Evolutionary conservation across 768 basidiomycete genomes (phyloP).

Genomic region (Mycena vulgaris): DNA sequence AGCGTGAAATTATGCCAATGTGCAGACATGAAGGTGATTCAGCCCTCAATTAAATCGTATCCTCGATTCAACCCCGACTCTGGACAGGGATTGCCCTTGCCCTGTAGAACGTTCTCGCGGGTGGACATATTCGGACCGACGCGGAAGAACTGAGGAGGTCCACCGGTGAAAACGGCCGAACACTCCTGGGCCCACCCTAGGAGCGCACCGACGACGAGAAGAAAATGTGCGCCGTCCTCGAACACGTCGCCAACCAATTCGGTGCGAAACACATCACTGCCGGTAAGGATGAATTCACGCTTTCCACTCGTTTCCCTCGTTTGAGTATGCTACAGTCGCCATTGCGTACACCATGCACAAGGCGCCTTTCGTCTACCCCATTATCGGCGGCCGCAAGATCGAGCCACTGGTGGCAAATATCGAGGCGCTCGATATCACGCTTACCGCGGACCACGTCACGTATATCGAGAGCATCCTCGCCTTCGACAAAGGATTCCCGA

Average conservation of each 20-base stretch:
- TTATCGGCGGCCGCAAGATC: no score
- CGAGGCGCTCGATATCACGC: conserved; percentile 56
- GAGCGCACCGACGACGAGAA: conserved; percentile 53
- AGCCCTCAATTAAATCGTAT: not conserved
- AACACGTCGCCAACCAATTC: conserved; percentile 57
- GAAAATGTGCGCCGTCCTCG: conserved; percentile 51
- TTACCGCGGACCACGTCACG: conserved; percentile 53
- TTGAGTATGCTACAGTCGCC: not conserved
- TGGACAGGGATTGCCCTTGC: conserved; percentile 51
- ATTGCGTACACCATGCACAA: no score
- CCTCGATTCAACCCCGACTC: not conserved
- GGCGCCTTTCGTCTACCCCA: no score
- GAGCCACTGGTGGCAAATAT: conserved; percentile 57
- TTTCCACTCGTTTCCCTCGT: not conserved
- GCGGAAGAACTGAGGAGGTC: conserved; percentile 44
- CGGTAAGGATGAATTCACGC: not conserved
- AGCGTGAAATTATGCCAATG: conserved; percentile 62
- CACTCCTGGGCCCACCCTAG: conserved; percentile 44
- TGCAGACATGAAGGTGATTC: conserved; percentile 23
- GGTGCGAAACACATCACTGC: conserved; percentile 43
- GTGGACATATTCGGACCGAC: conserved; percentile 46
- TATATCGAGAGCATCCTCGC: conserved; percentile 52
- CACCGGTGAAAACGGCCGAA: conserved; percentile 58
- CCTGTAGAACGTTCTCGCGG: conserved; percentile 53
- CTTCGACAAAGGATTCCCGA: conserved; percentile 56